Evolutionary conservation across 2,329 filamentous ascomycete species (phyloP).

Genomic region (Lachnellula willkommii): DNA sequence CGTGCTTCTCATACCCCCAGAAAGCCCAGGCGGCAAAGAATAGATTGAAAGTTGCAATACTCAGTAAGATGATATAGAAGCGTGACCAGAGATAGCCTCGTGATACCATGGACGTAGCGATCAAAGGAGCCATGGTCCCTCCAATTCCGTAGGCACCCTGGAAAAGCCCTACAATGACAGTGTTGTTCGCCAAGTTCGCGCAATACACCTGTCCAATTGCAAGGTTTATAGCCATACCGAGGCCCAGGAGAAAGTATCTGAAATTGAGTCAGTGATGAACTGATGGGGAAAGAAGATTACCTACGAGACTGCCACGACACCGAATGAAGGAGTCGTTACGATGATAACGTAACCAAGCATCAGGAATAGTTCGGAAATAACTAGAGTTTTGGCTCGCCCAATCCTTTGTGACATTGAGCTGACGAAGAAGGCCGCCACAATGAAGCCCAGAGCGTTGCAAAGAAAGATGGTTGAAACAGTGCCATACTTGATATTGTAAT

Average conservation of each 20-base stretch:
- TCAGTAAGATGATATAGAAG: constrained; percentile 65
- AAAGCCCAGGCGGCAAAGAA: constrained; percentile 59
- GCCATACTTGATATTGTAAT: constrained; percentile 70
- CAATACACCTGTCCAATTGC: constrained; percentile 55
- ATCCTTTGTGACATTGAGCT: constrained; percentile 55
- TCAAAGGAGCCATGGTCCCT: constrained; percentile 60
- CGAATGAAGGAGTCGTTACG: constrained; percentile 62
- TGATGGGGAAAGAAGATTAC: constrained; percentile 15
- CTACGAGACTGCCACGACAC: constrained; percentile 52
- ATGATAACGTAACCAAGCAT: constrained; percentile 58
- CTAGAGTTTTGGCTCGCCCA: constrained; percentile 59
- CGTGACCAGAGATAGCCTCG: constrained; percentile 61
- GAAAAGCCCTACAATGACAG: constrained; percentile 50
- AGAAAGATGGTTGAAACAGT: constrained; percentile 77
- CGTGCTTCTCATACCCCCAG: constrained; percentile 61
- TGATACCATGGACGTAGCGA: constrained; percentile 61
- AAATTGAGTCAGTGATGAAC: neutral
- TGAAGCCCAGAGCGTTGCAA: constrained; percentile 70
- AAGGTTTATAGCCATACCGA: constrained; percentile 49
- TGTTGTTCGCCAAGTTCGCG: constrained; percentile 46
- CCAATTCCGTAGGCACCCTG: constrained; percentile 64
- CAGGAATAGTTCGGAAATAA: constrained; percentile 51
- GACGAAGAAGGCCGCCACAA: constrained; percentile 60
- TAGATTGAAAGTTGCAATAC: constrained; percentile 50
- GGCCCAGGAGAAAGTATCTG: constrained; percentile 58